Evolutionary conservation across 176 grass and related monocot species (phyloP).

Genomic region (Poa pratensis): DNA sequence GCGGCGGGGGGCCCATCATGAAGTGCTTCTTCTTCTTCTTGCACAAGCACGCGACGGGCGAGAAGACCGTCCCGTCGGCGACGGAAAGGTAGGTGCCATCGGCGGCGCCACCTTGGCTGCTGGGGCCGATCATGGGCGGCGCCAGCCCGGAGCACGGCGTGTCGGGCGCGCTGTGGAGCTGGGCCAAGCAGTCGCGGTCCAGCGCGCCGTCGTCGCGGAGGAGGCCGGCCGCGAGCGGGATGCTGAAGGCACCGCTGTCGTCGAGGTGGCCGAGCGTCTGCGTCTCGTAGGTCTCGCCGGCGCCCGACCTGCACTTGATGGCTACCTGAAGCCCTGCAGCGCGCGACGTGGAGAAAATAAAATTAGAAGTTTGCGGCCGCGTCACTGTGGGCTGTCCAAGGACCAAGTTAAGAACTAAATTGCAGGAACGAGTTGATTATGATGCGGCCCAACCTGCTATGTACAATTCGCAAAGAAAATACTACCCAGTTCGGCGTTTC

Average conservation of each 20-base stretch:
- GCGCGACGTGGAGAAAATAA: not conserved
- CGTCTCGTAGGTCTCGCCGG: slow-evolving; percentile 54
- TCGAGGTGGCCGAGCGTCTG: slow-evolving; percentile 51
- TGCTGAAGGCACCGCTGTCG: slow-evolving; percentile 53
- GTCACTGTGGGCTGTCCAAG: not conserved
- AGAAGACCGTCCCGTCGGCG: slow-evolving; percentile 29
- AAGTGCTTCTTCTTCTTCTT: slow-evolving; percentile 61
- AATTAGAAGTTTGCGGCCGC: not conserved
- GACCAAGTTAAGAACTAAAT: not conserved
- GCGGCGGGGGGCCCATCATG: slow-evolving; percentile 42
- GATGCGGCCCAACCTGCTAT: not conserved
- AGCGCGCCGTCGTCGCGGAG: slow-evolving; percentile 46
- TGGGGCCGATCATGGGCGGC: slow-evolving; percentile 50
- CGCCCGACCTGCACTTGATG: slow-evolving; percentile 58
- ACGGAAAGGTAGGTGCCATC: slow-evolving; percentile 37
- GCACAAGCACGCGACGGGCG: slow-evolving; percentile 49
- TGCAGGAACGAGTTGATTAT: not conserved
- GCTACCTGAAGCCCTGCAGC: slow-evolving; percentile 56
- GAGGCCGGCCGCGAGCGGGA: slow-evolving; percentile 39
- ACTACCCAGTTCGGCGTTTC: not conserved
- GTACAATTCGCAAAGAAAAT: not conserved
- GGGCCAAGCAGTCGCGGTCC: slow-evolving; percentile 59
- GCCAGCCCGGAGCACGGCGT: slow-evolving; percentile 58
- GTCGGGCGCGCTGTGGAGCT: slow-evolving; percentile 55
- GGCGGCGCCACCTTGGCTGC: not conserved